Evolutionary conservation across 2,329 filamentous ascomycete genomes (phyloP).

Genomic region (Pseudonectria foliicola): DNA sequence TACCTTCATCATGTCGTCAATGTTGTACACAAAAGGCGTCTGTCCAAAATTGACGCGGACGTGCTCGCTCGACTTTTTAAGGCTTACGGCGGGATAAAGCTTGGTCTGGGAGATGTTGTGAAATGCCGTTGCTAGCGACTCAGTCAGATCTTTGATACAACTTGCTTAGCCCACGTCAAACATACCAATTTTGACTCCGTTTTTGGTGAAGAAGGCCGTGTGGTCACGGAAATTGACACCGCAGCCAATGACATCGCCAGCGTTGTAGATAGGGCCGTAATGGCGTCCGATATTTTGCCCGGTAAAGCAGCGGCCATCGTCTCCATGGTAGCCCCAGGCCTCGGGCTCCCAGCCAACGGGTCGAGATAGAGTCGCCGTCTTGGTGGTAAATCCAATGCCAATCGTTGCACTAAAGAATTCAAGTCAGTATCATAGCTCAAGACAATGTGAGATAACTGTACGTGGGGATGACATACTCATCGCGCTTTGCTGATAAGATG

Average conservation of each 20-base stretch:
- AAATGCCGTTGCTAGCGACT: conserved; percentile 58
- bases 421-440: neutral
- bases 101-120: conserved; percentile 54
- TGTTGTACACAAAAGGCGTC: conserved; percentile 81
- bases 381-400: conserved; percentile 54
- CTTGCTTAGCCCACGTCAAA: conserved; percentile 3
- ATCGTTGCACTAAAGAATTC: conserved; percentile 45
- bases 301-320: conserved; percentile 57
- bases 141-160: conserved; percentile 16
- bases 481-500: conserved; percentile 42
- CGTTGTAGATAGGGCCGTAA: conserved; percentile 50
- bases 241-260: conserved; percentile 55
- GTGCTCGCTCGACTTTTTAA: conserved; percentile 58
- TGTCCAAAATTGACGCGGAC: conserved; percentile 61
- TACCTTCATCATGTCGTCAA: conserved; percentile 78
- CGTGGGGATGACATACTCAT: conserved; percentile 41
- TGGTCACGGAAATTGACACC: conserved; percentile 59
- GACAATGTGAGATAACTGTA: conserved; percentile 3
- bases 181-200: conserved; percentile 50
- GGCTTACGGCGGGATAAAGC: conserved; percentile 60
- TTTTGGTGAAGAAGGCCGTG: conserved; percentile 63
- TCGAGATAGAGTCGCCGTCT: conserved; percentile 45
- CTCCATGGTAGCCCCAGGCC: conserved; percentile 63
- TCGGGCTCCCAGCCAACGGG: conserved; percentile 61
- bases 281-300: conserved; percentile 48